Evolutionary conservation across 352 stramenopile genomes (phyloP), one percentile per base, ranked within the genome.

Genomic region (Phytopythium kandeliae): DNA sequence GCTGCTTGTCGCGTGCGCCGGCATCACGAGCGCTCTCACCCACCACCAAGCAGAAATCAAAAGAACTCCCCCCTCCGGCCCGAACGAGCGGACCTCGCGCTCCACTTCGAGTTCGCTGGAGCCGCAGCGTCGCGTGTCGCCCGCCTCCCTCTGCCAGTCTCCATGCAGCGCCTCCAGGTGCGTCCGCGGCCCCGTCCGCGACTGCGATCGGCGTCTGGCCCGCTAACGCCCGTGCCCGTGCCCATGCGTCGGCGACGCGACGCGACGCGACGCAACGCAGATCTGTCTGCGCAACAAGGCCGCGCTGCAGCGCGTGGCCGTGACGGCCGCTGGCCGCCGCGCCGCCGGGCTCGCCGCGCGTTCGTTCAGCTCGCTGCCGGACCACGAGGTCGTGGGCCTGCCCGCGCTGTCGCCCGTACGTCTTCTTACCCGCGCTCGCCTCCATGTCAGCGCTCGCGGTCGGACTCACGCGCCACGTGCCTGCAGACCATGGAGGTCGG

Each of bases 401-500:
- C 81, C 81, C 6, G 74, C 81, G 10, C 59, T 91, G 34, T 91
- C 80, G 17, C 79, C 79, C 22, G 67, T 77, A 47, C 49, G 67
- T 44, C 1, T 21, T 31, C 28, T 31, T 31, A 4, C 4, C 28
- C 28, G 28, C 28, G n/a, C n/a, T n/a, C n/a, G n/a, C n/a, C n/a
- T n/a, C n/a, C n/a, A n/a, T n/a, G n/a, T n/a, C n/a, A n/a, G n/a
- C n/a, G n/a, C n/a, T n/a, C n/a, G n/a, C n/a, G n/a, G n/a, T n/a
- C n/a, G n/a, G n/a, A 33, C 5, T 22, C 7, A 10, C 45, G 8
- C 43, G 55, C 33, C 13, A 26, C 28, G 28, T 31, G 28, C 28
- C 28, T 30, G 3, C 31, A 78, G 64, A 99, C 96, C 3, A 99
- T 99, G 96, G 85, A 97, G 68, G 74, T 81, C 9, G 96, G 96